A percentile compares a stretch with the other conserved stretches of the same genome.
These are phyloP conservation scores for Mycena rebaudengoi DNA, from an alignment of 768 basidiomycete genomes.

Conservation along the genomic window DNA sequence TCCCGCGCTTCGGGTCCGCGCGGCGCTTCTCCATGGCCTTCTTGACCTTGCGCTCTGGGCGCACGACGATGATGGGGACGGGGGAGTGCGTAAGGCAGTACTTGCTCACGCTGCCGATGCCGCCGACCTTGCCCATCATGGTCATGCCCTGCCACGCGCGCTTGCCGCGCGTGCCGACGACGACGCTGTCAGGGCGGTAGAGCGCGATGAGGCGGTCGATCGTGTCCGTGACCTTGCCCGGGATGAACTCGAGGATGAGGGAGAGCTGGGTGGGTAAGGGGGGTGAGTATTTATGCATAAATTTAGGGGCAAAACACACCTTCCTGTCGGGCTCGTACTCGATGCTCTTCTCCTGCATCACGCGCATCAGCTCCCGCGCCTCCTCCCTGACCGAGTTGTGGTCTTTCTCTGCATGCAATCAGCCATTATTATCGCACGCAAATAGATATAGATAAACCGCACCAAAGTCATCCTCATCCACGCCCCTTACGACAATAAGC, in stretches of 20 bases:
- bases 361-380: slow-evolving; percentile 81
- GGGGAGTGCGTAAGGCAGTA: slow-evolving; percentile 92
- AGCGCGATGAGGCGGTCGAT: slow-evolving; percentile 93
- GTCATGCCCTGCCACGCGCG: slow-evolving; percentile 50
- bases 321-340: slow-evolving; percentile 83
- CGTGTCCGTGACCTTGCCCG: slow-evolving; percentile 88
- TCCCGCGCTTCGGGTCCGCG: slow-evolving; percentile 88
- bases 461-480: slow-evolving; percentile 89
- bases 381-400: slow-evolving; percentile 84
- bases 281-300: no score
- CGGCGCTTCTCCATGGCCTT: slow-evolving; percentile 87
- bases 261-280: slow-evolving; percentile 67
- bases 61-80: slow-evolving; percentile 95
- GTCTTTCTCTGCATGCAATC: slow-evolving; percentile 64
- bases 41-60: slow-evolving; percentile 86
- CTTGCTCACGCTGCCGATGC: slow-evolving; percentile 63
- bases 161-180: slow-evolving; percentile 90
- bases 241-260: slow-evolving; percentile 93
- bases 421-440: background rate
- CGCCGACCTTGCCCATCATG: slow-evolving; percentile 42
- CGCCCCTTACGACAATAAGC: slow-evolving; percentile 88
- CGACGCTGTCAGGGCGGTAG: slow-evolving; percentile 90
- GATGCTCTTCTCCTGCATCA: slow-evolving; percentile 81
- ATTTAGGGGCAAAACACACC: slow-evolving; percentile 45
- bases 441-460: slow-evolving; percentile 28